Evolutionary conservation across 2,329 filamentous ascomycete species (phyloP), one percentile per base, ranked within the genome.

Genomic region (Pseudogymnoascus sp.): DNA sequence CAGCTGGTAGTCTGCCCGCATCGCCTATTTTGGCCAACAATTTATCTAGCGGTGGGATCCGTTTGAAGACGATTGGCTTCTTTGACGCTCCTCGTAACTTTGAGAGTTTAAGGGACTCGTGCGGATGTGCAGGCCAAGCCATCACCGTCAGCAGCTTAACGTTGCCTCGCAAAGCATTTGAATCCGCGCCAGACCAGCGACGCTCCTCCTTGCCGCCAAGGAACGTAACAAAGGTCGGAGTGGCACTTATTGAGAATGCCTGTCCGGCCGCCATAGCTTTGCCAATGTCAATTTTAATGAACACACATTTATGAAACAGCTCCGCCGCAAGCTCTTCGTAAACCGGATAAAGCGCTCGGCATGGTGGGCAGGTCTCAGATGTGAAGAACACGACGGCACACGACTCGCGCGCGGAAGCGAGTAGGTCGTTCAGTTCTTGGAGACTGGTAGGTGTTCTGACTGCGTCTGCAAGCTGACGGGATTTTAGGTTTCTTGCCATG

Each of bases 361-460:
- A 97, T 0, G 92, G 91, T 0, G 85, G 82, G 70, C 92, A 97
- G 2, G 87, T 94, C 2, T 88, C 83, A 3, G 90, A 96, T 0
- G 93, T 97, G 76, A 97, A 97, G 78, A 97, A 97, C 61, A 97
- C 81, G 37, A 93, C 83, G 0, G 90, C 90, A 63, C 87, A 91
- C 0, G 88, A 86, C 4, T 81, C 78, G 28, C 79, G 78, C 0
- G 89, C 88, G 1, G 76, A 75, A 0, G 76, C 71, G 5, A 94
- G 76, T 1, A 87, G 74, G 16, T 75, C 75, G 37, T 90, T 80
- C 1, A 94, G 74, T 28, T 87, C 81, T 4, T 75, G 73, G 4
- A 87, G 73, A 20, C 76, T 84, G 25, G 79, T 82, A 6, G 87
- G 81, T 62, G 82, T 81, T 62, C 82, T 81, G 16, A 95, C 89